Evolutionary conservation across 495 filamentous ascomycete genomes (phyloP), one percentile per base, ranked within the genome.

Genomic region (Tirmania nivea): DNA sequence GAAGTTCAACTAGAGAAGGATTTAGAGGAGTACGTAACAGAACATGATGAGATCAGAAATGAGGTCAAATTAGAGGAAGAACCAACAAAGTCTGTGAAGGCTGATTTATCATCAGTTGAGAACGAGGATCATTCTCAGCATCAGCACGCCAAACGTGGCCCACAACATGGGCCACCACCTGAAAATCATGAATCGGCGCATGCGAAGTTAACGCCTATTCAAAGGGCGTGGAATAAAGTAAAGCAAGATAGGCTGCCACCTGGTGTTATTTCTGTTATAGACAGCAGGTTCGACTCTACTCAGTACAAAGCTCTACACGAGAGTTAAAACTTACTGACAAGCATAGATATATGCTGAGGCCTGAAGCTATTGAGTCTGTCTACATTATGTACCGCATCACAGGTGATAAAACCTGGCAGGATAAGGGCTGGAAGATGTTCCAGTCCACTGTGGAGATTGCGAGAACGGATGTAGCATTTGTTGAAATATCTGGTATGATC

Each of bases 361-460:
- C 78, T 19, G 78, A 81, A 63, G 76, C 77, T 8, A 80, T 81
- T 51, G 78, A 81, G 56, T 73, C 70, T 14, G 73, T 81, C 19
- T 81, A 79, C 49, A 61, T 59, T 48, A 68, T 64, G 55, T 78
- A 75, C 58, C 73, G 78, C 49, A 62, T 79, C 54, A 78, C 78
- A 9, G 78, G 74, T 19, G 67, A 78, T 54, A 48, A 61, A 19
- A 63, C 64, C 10, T 76, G 71, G 57, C 71, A 70, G 55, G 71
- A 78, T n/a, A 71, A 76, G 51, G 78, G 77, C 0, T 81, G 78
- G 76, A 60, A 64, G 10, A 80, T 79, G 76, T 81, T 73, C 58
- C 55, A 71, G 56, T 59, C 64, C 8, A 67, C 77, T 35, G 64
- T 66, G 17, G 67, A 64, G 7, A 65, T 63, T 17, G 71, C 69